phyloP scores from a whole-genome alignment of 2,329 filamentous ascomycete species.

The Cyanodermella asteris region DNA sequence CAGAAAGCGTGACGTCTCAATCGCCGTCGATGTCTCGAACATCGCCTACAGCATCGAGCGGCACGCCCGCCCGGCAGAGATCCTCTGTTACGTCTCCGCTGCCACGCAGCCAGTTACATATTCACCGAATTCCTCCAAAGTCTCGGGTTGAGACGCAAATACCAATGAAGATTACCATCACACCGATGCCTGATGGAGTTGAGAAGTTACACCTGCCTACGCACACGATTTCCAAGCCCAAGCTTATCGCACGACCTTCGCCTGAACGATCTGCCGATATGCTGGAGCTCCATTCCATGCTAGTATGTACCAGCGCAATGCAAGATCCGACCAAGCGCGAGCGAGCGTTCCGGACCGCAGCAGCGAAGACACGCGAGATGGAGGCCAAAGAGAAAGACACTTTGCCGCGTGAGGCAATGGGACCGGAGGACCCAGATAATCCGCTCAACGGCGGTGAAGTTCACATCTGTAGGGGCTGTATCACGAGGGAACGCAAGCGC shows the following conservation, averaged over 20 bases:
- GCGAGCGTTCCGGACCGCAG: conserved; percentile 43
- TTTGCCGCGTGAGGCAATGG: conserved; percentile 17
- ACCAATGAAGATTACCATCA: conserved; percentile 60
- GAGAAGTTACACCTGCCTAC: conserved; percentile 69
- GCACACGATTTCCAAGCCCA: conserved; percentile 85
- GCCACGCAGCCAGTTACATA: conserved; percentile 30
- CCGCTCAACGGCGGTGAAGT: conserved; percentile 84
- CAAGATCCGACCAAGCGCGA: conserved; percentile 43
- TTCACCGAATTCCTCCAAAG: conserved; percentile 51
- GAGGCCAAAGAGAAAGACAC: conserved; percentile 17
- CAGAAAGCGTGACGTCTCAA: no score
- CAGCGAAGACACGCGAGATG: conserved; percentile 19
- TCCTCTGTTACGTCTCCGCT: no score
- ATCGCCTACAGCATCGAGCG: no score
- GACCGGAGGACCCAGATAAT: conserved; percentile 40
- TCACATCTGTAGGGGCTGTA: conserved; percentile 77
- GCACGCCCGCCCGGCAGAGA: no score
- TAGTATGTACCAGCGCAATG: conserved; percentile 89
- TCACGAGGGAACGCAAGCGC: conserved; percentile 73
- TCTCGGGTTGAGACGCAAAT: conserved; percentile 95
- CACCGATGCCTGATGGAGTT: conserved; percentile 50
- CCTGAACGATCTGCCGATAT: conserved; percentile 48
- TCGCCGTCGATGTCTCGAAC: no score
- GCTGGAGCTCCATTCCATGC: conserved; percentile 54
- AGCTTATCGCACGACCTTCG: conserved; percentile 55